These are phyloP conservation scores for Actinomortierella ambigua DNA, from an alignment of 371 early-diverging fungal genomes.

Conservation along the genomic window DNA sequence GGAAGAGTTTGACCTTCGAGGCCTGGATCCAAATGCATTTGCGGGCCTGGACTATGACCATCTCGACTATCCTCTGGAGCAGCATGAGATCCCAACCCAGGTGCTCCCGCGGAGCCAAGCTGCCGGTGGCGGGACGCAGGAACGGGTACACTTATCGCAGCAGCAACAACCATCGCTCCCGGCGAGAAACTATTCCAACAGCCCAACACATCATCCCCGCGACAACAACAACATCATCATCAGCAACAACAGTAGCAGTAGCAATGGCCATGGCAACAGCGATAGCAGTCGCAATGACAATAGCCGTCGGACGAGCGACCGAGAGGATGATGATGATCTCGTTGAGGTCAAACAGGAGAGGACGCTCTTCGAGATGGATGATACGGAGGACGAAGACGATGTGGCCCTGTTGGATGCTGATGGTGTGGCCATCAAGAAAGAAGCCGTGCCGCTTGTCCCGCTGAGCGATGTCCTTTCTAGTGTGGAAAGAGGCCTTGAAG, in stretches of 20 bases:
- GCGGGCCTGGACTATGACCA: too few species aligned
- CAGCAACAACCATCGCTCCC: neutral
- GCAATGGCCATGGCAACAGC: neutral
- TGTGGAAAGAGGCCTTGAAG: constrained; percentile 15
- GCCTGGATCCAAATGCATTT: too few species aligned
- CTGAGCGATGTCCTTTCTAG: constrained; percentile 13
- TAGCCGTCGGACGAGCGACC: neutral
- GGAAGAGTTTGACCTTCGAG: too few species aligned
- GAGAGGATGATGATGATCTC: neutral
- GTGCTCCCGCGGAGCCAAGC: too few species aligned
- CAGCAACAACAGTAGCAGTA: neutral
- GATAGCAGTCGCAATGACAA: neutral
- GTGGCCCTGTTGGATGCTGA: constrained; percentile 5
- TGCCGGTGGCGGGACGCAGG: too few species aligned
- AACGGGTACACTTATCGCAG: neutral
- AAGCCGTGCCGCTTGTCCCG: constrained; percentile 14
- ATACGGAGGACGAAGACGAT: constrained; percentile 37
- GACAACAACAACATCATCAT: neutral
- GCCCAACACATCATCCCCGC: neutral
- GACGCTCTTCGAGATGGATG: constrained; percentile 24
- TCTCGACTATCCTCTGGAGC: too few species aligned
- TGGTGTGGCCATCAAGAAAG: constrained; percentile 4
- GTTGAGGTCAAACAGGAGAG: constrained; percentile 21
- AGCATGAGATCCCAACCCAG: too few species aligned
- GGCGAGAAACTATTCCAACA: constrained; percentile 7